Percentiles rank a stretch among this genome's conserved stretches.
Conservation (phyloP, 2,329 filamentous ascomycete species). For the Ilyonectria mors-panacis region DNA sequence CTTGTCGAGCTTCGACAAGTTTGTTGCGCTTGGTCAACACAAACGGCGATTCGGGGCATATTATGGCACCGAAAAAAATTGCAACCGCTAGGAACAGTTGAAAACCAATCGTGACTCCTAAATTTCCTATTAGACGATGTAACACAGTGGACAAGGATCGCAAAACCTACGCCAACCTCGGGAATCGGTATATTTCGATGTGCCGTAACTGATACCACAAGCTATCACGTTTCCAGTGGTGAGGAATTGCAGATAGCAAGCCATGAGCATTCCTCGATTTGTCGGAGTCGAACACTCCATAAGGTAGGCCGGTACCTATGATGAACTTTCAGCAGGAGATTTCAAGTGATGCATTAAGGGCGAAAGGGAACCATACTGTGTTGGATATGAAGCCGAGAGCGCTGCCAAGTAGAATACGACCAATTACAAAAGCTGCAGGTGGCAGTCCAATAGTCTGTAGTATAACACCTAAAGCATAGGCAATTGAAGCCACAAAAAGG, state of each 20-base stretch:
- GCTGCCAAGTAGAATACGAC: neutral
- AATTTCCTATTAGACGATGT: neutral
- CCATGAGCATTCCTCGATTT: neutral
- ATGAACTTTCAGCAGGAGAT: neutral
- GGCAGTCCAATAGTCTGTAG: neutral
- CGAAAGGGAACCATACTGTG: neutral
- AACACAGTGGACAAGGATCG: neutral
- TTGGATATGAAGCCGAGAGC: neutral
- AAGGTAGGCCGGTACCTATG: neutral
- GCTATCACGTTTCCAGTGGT: neutral
- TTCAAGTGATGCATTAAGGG: neutral
- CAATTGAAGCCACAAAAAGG: neutral
- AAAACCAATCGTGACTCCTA: neutral
- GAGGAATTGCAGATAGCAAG: neutral
- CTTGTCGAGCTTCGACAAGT: neutral
- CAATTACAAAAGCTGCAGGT: neutral
- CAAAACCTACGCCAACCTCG: neutral
- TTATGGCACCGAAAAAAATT: neutral
- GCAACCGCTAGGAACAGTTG: neutral
- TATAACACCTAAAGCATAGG: neutral
- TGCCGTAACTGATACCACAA: neutral
- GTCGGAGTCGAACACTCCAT: neutral
- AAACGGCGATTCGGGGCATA: slow-evolving; percentile 11
- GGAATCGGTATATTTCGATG: neutral
- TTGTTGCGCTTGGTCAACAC: neutral